These are phyloP conservation scores for Purshia tridentata DNA, from an alignment of 306 rosid genomes.

Conservation along the genomic window DNA sequence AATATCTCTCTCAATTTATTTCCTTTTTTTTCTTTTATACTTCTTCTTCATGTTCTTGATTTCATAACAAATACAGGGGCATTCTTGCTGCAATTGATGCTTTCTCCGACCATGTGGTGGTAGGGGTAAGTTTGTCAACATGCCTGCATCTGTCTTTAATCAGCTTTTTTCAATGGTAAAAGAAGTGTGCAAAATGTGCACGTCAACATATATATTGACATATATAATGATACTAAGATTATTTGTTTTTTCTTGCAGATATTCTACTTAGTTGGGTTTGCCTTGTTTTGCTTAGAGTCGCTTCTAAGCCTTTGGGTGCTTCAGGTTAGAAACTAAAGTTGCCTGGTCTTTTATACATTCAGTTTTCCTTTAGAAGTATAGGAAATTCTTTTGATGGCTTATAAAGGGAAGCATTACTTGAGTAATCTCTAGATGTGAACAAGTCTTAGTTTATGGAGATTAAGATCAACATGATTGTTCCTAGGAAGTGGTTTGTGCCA, in stretches of 20 bases:
- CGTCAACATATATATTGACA: no score
- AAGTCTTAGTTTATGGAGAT: background rate
- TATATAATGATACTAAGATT: background rate
- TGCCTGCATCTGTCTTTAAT: slow-evolving; percentile 15
- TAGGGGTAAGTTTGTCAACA: slow-evolving; percentile 75
- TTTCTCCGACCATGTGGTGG: slow-evolving; percentile 71
- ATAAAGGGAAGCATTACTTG: background rate
- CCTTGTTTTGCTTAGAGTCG: slow-evolving; percentile 87
- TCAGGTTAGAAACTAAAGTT: slow-evolving; percentile 57
- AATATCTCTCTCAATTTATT: background rate
- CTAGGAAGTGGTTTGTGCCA: background rate
- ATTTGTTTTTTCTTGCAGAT: slow-evolving; percentile 48
- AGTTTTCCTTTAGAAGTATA: background rate
- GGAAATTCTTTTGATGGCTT: slow-evolving; percentile 2
- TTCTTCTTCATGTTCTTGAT: background rate
- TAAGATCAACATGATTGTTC: background rate
- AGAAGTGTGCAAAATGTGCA: background rate
- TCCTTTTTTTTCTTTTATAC: background rate
- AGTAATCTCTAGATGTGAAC: background rate
- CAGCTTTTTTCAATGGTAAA: background rate
- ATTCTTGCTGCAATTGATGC: slow-evolving; percentile 91
- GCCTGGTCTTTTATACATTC: slow-evolving; percentile 4
- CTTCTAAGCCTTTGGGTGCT: slow-evolving; percentile 97
- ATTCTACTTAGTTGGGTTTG: slow-evolving; percentile 90
- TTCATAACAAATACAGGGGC: slow-evolving; percentile 58